Evolutionary conservation across 768 basidiomycete genomes (phyloP), one percentile per base, ranked within the genome.

Genomic region (Hypsizygus marmoreus): DNA sequence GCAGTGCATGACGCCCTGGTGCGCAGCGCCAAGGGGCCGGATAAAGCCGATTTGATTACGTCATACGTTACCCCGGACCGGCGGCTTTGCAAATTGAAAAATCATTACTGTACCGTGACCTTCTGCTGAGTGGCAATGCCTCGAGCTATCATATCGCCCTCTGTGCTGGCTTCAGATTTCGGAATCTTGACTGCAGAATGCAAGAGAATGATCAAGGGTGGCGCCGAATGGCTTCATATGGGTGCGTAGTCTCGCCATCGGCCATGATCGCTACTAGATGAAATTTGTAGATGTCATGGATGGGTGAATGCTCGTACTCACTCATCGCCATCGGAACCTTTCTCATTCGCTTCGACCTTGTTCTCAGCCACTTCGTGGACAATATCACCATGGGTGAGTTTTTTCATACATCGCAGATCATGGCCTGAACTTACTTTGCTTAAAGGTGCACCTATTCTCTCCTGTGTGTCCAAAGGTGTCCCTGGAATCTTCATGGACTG

Each of bases 401-500:
- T 26, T 12, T 17, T 33, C 40, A 30, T n/a, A 42, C 22, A 35
- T 33, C 31, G 33, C 47, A 12, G 24, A 42, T 43, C 13, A 30
- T 17, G n/a, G 36, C 58, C 14, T 46, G 34, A 29, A 35, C 36
- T 43, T n/a, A 23, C 33, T 22, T 25, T 10, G 23, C 12, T 39
- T 16, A 3, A 63, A 93, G 91, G 95, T 47, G 85, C 91, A 25
- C 95, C 95, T 6, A 80, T 98, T 38, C 79, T 98, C 24, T 75
- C 88, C 23, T 90, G 86, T 55, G 85, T 99, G 16, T 74, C 79
- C 42, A 93, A 93, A 66, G 81, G 84, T 26, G 81, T 97, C 16
- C 95, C 95, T 2, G 91, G 82, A 42, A 97, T 97, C 57, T 98
- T 94, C 74, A 98, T 99, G 95, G 97, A 99, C 68, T 97, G 95